Evolutionary conservation across 176 grass and related monocot species (phyloP), one percentile per base, ranked within the genome.

Genomic region (Secale cereale): DNA sequence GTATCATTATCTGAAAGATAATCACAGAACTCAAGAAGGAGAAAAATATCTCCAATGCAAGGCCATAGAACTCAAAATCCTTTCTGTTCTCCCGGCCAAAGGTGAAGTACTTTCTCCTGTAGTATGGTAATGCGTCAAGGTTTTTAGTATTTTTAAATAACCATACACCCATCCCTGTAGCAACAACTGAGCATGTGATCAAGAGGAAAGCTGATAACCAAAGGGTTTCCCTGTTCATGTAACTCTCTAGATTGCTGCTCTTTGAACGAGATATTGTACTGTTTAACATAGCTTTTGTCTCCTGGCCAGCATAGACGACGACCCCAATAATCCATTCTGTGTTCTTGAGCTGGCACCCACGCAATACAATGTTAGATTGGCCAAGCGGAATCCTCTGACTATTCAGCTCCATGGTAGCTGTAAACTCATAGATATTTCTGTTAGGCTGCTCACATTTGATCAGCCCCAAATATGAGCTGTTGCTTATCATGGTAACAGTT

Each of bases 1-100:
- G 97, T 83, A 99, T 99, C 97, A 99, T 99, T 85, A 99, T 99
- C 88, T 99, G 97, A 86, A 99, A 99, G 79, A 99, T 95, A 77
- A 99, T 99, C 77, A 99, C 91, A 90, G 97, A 99, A 83, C 97
- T 99, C 78, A 99, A 82, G 90, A 99, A 99, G 81, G 97, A 96
- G 86, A 99, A 99, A 86, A 99, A 99, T 89, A 94, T 96, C 85
- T 99, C 94, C 87, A 99, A 85, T 52, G 86, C 81, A 56, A 99
- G 84, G 41, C 94, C 97, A 89, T 99, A 99, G 46, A 94, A 99
- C 81, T 92, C 94, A 77, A 85, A 99, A 86, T 92, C 90, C 81
- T 99, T 97, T 76, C 97, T 91, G 85, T 99, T 90, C 23, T 92
- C 88, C 22, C 74, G 79, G 25, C 88, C 97, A 85, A 90, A 81